Percentiles rank a stretch among this genome's conserved stretches.
phyloP scores from a whole-genome alignment of 2,329 filamentous ascomycete genomes.

The Ascochyta rabiei region DNA sequence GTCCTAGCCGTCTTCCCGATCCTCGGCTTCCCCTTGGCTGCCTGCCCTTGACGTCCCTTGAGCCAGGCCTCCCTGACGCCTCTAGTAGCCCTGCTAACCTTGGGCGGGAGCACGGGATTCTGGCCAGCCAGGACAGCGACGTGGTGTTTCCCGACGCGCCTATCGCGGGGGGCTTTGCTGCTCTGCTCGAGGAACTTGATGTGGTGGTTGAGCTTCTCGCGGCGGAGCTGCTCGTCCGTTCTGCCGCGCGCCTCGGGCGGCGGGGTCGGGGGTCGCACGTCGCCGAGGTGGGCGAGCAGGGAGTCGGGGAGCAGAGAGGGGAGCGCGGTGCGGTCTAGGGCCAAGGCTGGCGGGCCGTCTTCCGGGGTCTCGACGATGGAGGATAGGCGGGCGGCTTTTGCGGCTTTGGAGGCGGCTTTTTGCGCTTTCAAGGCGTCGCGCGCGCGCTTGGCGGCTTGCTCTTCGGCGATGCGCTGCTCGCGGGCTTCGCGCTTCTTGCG shows the following conservation, averaged over 20 bases:
- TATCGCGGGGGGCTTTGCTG: constrained; percentile 57
- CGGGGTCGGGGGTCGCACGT: constrained; percentile 53
- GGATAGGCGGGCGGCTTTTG: constrained; percentile 28
- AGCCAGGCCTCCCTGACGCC: constrained; percentile 51
- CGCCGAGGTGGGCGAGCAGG: constrained; percentile 56
- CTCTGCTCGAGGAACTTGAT: constrained; percentile 56
- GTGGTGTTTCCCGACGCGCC: constrained; percentile 55
- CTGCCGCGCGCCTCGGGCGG: constrained; percentile 38
- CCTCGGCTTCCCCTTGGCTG: constrained; percentile 23
- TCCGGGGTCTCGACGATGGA: constrained; percentile 2
- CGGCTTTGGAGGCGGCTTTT: constrained; percentile 40
- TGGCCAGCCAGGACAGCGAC: constrained; percentile 56
- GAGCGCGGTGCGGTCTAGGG: constrained; percentile 30
- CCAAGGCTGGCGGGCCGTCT: not conserved
- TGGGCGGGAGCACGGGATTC: constrained; percentile 52
- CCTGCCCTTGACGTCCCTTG: constrained; percentile 48
- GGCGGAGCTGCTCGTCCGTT: constrained; percentile 40
- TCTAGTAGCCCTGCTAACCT: constrained; percentile 46
- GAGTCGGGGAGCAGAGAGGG: constrained; percentile 59
- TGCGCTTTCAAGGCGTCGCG: constrained; percentile 39
- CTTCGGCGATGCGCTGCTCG: constrained; percentile 36
- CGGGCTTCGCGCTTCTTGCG: constrained; percentile 40
- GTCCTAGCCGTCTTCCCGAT: constrained; percentile 40
- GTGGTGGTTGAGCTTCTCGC: constrained; percentile 56
- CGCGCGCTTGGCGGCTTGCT: constrained; percentile 42